Percentiles rank a stretch among this genome's conserved stretches.
Evolutionary conservation across 306 rosid genomes (phyloP).

Genomic region (Quercus variabilis): DNA sequence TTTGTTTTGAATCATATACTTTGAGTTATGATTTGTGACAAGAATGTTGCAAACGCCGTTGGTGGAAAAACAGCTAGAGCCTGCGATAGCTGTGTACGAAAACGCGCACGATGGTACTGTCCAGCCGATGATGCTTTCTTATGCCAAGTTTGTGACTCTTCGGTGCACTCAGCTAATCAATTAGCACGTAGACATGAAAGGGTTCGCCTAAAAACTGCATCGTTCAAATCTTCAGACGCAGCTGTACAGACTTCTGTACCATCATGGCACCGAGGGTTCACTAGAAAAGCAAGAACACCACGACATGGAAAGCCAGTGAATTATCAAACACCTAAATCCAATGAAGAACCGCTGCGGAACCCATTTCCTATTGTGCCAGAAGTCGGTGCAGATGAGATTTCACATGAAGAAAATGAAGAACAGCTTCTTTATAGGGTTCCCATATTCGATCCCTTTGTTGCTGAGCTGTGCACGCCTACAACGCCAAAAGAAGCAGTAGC

Average conservation of each 20-base stretch:
- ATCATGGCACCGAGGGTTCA: constrained; percentile 68
- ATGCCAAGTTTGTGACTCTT: constrained; percentile 76
- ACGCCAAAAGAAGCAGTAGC: constrained; percentile 21
- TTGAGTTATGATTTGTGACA: constrained; percentile 31
- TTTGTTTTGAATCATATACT: neutral
- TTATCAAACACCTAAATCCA: constrained; percentile 4
- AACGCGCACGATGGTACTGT: constrained; percentile 93
- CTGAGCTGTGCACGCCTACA: constrained; percentile 30
- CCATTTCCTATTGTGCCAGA: constrained; percentile 71
- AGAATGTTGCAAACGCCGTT: constrained; percentile 45
- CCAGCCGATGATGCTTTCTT: constrained; percentile 97
- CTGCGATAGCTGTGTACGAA: constrained; percentile 81
- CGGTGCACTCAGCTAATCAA: constrained; percentile 82
- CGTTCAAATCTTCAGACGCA: constrained; percentile 18
- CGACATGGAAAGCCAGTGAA: constrained; percentile 41
- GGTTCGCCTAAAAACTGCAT: constrained; percentile 58
- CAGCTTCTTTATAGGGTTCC: constrained; percentile 85
- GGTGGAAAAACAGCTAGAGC: constrained; percentile 87
- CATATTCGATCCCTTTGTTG: constrained; percentile 54
- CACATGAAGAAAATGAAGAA: constrained; percentile 60
- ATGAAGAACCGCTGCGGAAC: neutral
- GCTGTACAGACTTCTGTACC: constrained; percentile 25
- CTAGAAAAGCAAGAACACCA: constrained; percentile 71
- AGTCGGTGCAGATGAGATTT: constrained; percentile 52
- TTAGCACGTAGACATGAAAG: constrained; percentile 72